A percentile compares a stretch with the other conserved stretches of the same genome.
Evolutionary conservation across 2,329 filamentous ascomycete genomes (phyloP).

Genomic region (Bisporella sp.): DNA sequence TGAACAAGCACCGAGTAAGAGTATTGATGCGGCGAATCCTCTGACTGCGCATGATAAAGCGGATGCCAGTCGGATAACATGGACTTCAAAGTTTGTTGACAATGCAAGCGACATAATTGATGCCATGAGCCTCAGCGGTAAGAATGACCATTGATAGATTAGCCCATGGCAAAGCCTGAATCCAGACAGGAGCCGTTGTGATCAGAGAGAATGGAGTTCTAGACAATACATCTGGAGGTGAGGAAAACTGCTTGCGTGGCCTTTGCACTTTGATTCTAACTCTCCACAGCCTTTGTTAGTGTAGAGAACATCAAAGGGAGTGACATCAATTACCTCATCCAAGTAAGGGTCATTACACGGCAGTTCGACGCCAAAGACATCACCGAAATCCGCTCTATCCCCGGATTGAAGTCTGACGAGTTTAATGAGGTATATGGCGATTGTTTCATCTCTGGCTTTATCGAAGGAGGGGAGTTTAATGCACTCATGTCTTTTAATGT

Average conservation of each 20-base stretch:
- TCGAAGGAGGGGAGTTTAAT: constrained; percentile 26
- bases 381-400: constrained; percentile 13
- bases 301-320: constrained; percentile 18
- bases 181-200: neutral
- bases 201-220: neutral
- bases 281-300: neutral
- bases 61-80: neutral
- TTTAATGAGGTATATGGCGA: constrained; percentile 23
- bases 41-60: too few relatives aligned
- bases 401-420: constrained; percentile 11
- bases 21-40: neutral
- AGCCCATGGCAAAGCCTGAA: too few relatives aligned
- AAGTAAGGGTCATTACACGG: constrained; percentile 22
- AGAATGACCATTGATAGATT: neutral
- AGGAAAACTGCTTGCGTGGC: neutral
- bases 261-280: too few relatives aligned
- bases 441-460: constrained; percentile 25
- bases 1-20: neutral
- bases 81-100: neutral
- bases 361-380: constrained; percentile 18
- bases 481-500: constrained; percentile 22
- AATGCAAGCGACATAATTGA: neutral
- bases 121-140: neutral
- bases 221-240: neutral
- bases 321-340: constrained; percentile 23